Evolutionary conservation across 257 asterid species (phyloP), one percentile per base, ranked within the genome.

Genomic region (Anisodus acutangulus): DNA sequence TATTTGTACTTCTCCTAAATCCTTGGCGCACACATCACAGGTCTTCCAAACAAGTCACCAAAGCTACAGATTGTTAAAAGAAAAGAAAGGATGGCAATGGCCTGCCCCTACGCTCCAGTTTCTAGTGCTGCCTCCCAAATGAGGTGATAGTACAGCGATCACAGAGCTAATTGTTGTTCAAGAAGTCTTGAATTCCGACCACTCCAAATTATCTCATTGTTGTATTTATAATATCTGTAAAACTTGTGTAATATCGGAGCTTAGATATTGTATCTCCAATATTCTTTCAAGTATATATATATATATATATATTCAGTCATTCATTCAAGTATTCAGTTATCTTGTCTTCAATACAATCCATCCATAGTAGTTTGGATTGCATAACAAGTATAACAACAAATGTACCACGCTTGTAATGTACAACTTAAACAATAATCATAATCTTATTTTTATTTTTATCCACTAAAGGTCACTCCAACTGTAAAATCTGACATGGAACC

Each of bases 1-100:
- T 19, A 66, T 35, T 2, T 17, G 64, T n/a, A 8, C 67, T 66
- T 4, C 10, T 66, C n/a, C 59, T 47, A 47, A 72, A 47, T 22
- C 41, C 19, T 72, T 3, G 26, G 26, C 12, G 6, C 7, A 10
- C n/a, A 12, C n/a, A 49, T 2, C n/a, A 86, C 89, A 95, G 98
- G 91, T 96, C 99, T 35, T 87, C 66, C 3, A 96, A 88, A 82
- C 96, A 87, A 82, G 95, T 92, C 98, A 3, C 98, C 99, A 15
- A 93, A 90, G 88, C 83, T 94, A 85, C 92, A 79, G 5, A 88
- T 96, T 31, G 55, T 90, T 70, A 83, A 81, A 45, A 90, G 94
- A 76, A 92, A 91, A 63, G 95, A 94, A 88, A 90, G 88, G 88
- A 87, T 91, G 64, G 85, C 92, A 87, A 64, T 86, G 84, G 84